A percentile compares a stretch with the other conserved stretches of the same genome.
These are phyloP conservation scores for Hypoxylon sp. DNA, from an alignment of 2,329 filamentous ascomycete genomes.

Conservation along the genomic window DNA sequence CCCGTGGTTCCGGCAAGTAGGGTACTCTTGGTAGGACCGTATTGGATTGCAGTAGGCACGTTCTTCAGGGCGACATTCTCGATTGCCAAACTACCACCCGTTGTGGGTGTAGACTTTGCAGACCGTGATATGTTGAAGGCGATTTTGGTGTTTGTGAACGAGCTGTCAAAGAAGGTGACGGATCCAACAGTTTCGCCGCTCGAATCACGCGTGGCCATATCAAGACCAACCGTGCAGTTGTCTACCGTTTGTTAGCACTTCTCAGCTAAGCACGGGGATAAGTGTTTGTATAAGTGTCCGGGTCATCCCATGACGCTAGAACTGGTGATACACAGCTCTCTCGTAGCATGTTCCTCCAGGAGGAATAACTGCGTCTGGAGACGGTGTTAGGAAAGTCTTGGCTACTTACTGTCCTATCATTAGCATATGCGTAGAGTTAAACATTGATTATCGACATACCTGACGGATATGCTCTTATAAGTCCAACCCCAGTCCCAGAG, in stretches of 20 bases:
- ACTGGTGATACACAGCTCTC: neutral
- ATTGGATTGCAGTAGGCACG: constrained; percentile 60
- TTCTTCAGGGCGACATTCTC: constrained; percentile 64
- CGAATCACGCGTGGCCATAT: constrained; percentile 69
- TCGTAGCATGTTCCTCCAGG: neutral
- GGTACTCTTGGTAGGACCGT: constrained; percentile 60
- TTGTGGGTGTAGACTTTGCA: constrained; percentile 54
- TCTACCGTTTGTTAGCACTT: constrained; percentile 59
- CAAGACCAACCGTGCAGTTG: constrained; percentile 75
- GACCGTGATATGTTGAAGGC: constrained; percentile 75
- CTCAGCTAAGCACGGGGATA: neutral
- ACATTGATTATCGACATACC: constrained; percentile 21
- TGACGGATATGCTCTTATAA: constrained; percentile 62
- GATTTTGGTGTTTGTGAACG: constrained; percentile 74
- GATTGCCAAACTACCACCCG: constrained; percentile 62
- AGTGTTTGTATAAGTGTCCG: neutral
- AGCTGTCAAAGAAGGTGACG: constrained; percentile 81
- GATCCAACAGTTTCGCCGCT: constrained; percentile 72
- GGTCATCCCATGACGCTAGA: neutral
- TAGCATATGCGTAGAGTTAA: constrained; percentile 9
- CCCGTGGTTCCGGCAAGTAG: constrained; percentile 69
- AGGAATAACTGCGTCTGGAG: neutral
- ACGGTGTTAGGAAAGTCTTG: neutral
- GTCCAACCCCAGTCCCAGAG: constrained; percentile 85
- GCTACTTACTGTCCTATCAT: constrained; percentile 29